phyloP scores from a whole-genome alignment of 139 green algal species.

The Asterochloris sp. region DNA sequence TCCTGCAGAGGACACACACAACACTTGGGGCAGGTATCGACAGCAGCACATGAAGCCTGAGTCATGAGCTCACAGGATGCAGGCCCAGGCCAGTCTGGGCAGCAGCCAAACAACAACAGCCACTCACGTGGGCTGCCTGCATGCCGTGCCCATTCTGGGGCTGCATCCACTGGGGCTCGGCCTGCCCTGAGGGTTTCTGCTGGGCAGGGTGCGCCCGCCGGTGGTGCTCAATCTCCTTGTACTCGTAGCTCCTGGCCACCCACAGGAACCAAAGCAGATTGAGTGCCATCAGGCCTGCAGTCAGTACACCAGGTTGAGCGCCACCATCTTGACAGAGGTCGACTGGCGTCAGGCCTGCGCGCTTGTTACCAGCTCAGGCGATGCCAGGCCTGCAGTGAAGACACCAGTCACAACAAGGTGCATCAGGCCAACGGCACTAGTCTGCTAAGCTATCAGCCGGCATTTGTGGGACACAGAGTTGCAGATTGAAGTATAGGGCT shows the following conservation, averaged over 20 bases:
- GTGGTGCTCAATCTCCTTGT: slow-evolving; percentile 78
- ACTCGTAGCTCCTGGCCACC: slow-evolving; percentile 71
- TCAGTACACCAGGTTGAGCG: background rate
- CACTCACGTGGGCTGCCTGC: slow-evolving; percentile 7
- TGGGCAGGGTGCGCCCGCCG: background rate
- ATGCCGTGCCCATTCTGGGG: slow-evolving; percentile 12
- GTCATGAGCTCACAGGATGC: slow-evolving; percentile 2
- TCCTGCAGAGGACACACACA: slow-evolving; percentile 4
- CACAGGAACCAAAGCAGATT: slow-evolving; percentile 63
- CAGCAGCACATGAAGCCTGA: slow-evolving; percentile 7
- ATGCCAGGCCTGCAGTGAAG: background rate
- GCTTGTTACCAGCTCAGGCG: background rate
- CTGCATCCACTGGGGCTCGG: slow-evolving; percentile 18
- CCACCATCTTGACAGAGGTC: background rate
- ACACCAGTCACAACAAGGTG: background rate
- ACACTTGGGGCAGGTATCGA: background rate
- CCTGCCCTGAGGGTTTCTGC: slow-evolving; percentile 18
- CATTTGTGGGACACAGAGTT: background rate
- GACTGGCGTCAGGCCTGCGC: background rate
- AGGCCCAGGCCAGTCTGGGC: background rate
- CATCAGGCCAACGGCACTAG: background rate
- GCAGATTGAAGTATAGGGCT: too few relatives aligned
- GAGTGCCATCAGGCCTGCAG: slow-evolving; percentile 41
- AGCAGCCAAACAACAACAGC: background rate
- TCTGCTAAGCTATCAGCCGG: background rate